Evolutionary conservation across 116 monocot species (phyloP).

Genomic region (Trichopus zeylanicus): DNA sequence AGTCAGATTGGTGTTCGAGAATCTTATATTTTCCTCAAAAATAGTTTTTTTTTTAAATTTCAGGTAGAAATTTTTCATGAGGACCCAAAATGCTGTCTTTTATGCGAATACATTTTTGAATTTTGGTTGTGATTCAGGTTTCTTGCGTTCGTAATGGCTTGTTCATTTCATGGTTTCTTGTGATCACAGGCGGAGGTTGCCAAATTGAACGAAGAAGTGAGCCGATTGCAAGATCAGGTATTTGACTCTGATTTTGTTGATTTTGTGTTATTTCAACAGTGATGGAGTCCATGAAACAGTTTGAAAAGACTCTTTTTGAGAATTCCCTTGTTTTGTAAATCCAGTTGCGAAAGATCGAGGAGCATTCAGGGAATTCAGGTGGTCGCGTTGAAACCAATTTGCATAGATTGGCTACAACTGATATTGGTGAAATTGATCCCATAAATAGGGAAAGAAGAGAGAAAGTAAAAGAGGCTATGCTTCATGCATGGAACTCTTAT

Average conservation of each 20-base stretch:
- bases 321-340: background rate
- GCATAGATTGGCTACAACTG: constrained; percentile 3
- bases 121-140: background rate
- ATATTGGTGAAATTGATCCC: constrained; percentile 39
- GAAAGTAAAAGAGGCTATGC: constrained; percentile 93
- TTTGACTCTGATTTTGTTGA: background rate
- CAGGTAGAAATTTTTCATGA: too few relatives aligned
- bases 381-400: constrained; percentile 9
- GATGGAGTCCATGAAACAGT: constrained; percentile 1
- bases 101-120: background rate
- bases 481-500: constrained; percentile 96
- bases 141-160: background rate
- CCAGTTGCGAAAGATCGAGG: constrained; percentile 32
- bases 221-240: constrained; percentile 67
- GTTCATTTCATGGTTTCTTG: background rate
- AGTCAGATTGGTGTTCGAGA: too few relatives aligned
- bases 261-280: background rate
- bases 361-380: constrained; percentile 5
- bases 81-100: too few relatives aligned
- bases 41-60: too few relatives aligned
- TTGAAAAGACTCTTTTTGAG: background rate
- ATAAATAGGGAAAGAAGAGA: constrained; percentile 59
- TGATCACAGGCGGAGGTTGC: constrained; percentile 50
- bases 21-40: too few relatives aligned
- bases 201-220: constrained; percentile 39